Base-by-base conservation (phyloP, 176 grass and related monocot species). In the Aechmea fasciata region DNA sequence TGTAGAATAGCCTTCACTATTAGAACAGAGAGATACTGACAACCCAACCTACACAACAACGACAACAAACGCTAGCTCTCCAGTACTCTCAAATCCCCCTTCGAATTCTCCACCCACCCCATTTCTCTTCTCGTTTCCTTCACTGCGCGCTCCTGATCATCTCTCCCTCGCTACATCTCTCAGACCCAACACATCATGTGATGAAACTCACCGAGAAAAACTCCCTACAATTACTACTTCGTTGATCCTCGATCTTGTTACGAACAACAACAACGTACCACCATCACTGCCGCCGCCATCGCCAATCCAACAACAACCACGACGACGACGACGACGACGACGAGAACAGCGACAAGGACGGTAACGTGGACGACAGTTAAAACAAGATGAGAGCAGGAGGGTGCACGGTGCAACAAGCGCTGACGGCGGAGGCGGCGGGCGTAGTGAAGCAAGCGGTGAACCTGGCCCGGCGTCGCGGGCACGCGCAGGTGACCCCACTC, bases 401-500 rank as follows among this genome's bases (percentile, higher is more conserved):
- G 67, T 85, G 86, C 86, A 76, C 79, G 11, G 89, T 90, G 77
- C 89, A 97, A 83, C 93, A 92, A 78, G 93, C 86, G 20, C 83
- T 97, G 52, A 79, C 86, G 0, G 8, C 82, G 51, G 93, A 92
- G 70, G 93, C 89, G 10, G 89, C 86, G 10, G 74, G 52, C 29
- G 67, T 97, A 20, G 84, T 97, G 63, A 75, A 79, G 52, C 89
- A 97, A 75, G 87, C 93, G 1, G 73, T 92, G 13, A 83, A 78
- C 52, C 84, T 97, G 1, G 89, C 93, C 0, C 82, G 84, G 52
- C 72, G 86, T 3, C 89, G 93, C 3, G 89, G 93, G 2, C 93
- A 97, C 76, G 86, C 89, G 7, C 88, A 97, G 79, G 93, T 92
- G 41, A 97, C 93, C 18, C 93, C 93, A 10, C 86, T 97, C 73